Conservation (phyloP, 2,329 filamentous ascomycete species). For the Penicillium sp. region DNA sequence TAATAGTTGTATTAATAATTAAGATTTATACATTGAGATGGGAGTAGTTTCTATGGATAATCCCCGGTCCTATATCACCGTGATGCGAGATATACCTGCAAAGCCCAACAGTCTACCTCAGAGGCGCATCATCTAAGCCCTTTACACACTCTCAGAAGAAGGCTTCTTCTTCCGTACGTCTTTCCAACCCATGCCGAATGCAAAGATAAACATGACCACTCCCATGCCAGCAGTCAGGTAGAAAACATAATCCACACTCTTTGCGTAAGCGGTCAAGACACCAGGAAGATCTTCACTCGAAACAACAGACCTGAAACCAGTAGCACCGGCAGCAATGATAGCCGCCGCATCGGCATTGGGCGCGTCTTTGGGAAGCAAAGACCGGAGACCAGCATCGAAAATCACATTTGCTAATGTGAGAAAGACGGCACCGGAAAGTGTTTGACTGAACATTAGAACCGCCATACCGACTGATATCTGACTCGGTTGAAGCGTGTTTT, state of each 20-base stretch:
- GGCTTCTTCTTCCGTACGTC: conserved; percentile 22
- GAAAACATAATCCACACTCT: conserved; percentile 25
- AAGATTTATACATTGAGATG: not conserved
- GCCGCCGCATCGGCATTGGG: conserved; percentile 34
- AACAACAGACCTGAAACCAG: conserved; percentile 41
- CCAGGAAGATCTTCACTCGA: conserved; percentile 24
- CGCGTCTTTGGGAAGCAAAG: conserved; percentile 31
- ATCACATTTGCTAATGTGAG: conserved; percentile 54
- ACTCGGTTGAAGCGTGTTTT: conserved; percentile 35
- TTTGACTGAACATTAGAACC: conserved; percentile 42
- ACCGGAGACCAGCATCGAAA: conserved; percentile 44
- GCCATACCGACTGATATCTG: conserved; percentile 44
- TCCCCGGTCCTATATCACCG: not conserved
- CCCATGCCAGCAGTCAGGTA: conserved; percentile 23
- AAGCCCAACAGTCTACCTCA: not conserved
- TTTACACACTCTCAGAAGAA: not conserved
- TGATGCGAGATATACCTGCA: not conserved
- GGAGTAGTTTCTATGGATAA: not conserved
- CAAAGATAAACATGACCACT: conserved; percentile 11
- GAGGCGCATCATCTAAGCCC: not conserved
- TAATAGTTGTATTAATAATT: not conserved
- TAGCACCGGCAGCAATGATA: conserved; percentile 47
- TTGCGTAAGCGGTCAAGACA: conserved; percentile 34
- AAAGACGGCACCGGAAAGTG: conserved; percentile 50
- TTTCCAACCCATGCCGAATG: conserved; percentile 31